Percentiles rank a stretch among this genome's conserved stretches.
Evolutionary conservation across 805 yeast species (phyloP).

Genomic region (Jamesozyma hellenica): DNA sequence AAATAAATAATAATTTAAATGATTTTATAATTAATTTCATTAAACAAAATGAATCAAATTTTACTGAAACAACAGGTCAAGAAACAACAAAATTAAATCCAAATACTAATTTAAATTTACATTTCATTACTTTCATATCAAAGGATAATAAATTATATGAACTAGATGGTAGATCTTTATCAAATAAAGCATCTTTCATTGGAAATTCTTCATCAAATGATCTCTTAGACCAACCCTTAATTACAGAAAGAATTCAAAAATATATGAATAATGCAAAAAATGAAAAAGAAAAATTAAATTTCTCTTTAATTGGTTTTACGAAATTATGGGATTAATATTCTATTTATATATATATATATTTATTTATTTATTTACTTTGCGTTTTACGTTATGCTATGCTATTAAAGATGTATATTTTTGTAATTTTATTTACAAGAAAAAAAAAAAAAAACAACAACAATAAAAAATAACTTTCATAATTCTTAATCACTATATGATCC

Average conservation of each 20-base stretch:
- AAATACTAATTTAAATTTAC: conserved; percentile 47
- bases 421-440: too few species aligned
- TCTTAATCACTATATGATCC: conserved; percentile 18
- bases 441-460: too few species aligned
- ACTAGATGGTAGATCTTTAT: conserved; percentile 70
- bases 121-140: conserved; percentile 67
- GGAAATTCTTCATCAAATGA: conserved; percentile 35
- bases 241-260: conserved; percentile 48
- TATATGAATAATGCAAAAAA: conserved; percentile 53
- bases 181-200: conserved; percentile 55
- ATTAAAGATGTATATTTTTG: too few species aligned
- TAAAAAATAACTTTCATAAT: too few species aligned
- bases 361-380: background rate
- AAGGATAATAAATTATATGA: conserved; percentile 58
- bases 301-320: conserved; percentile 69
- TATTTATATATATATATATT: background rate
- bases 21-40: conserved; percentile 19
- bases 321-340: conserved; percentile 19
- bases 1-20: conserved; percentile 16
- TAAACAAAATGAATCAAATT: conserved; percentile 14
- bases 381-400: conserved; percentile 3
- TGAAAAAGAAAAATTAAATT: conserved; percentile 49
- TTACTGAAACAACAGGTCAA: conserved; percentile 33
- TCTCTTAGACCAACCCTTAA: conserved; percentile 41
- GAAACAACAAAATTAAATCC: conserved; percentile 61